Base-by-base conservation (phyloP, 768 basidiomycete genomes). In the Phanerochaete carnosa region DNA sequence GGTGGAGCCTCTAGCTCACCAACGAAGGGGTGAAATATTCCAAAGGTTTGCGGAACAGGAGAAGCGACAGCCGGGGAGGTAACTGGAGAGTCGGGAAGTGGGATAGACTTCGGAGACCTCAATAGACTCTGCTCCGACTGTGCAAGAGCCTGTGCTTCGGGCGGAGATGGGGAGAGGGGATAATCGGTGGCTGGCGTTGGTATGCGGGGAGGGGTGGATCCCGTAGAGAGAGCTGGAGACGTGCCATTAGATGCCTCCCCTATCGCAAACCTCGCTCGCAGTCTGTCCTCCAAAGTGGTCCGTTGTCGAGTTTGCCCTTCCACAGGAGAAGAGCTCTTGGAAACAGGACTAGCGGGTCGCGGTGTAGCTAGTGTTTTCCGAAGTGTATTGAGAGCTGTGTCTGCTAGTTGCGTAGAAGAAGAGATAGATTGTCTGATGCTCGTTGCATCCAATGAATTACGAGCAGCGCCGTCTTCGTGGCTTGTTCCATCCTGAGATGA, bases 281-380 rank as follows among this genome's bases (percentile, higher is more conserved):
- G 76, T 47, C 92, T 79, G 60, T 93, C 91, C 73, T 93, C 92
- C 1, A 93, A 76, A 25, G 81, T 88, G 8, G 81, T 77, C 68
- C 89, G 88, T 49, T 61, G 52, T 5, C 64, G 70, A 50, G 64
- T 53, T 5, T 70, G 69, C 70, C 22, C 68, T 60, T 70, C 69
- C 53, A 28, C 22, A 1, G 57, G 26, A 4, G 45, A 37, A 50
- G 68, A 57, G 51, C 63, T 63, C 28, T 66, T 45, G 65, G 66
- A 55, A n/a, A 68, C 68, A 39, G 80, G 76, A 69, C 76, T 82
- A 15, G 68, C 74, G 29, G 80, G 68, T 28, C 83, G 85, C 62
- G 87, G 86, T 3, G 76, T 57, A 4, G 76, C 78, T 26, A 90
- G 70, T 13, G 87, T 85, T 72, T 86, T 90, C 63, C 88, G 83